Evolutionary conservation across 2,329 filamentous ascomycete species (phyloP).

Genomic region (Aspergillus tamarii): DNA sequence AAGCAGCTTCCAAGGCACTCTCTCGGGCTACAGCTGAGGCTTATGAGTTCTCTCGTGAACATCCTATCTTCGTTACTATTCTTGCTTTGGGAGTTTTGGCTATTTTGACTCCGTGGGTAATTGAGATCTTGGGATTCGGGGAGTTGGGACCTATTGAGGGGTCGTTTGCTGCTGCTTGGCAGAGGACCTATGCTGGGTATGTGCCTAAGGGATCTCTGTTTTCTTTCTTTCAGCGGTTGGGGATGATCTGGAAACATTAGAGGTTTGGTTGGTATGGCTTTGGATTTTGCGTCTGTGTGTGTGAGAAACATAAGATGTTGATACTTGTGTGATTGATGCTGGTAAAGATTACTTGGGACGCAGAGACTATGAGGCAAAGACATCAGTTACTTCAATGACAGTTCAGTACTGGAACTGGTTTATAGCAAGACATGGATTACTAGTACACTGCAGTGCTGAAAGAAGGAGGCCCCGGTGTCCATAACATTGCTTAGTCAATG

Average conservation of each 20-base stretch:
- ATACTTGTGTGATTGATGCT: too few relatives aligned
- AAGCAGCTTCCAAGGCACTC: slow-evolving; percentile 20
- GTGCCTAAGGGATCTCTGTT: slow-evolving; percentile 48
- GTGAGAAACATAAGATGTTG: too few relatives aligned
- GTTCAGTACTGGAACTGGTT: too few relatives aligned
- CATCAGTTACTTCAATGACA: too few relatives aligned
- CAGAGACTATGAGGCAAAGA: too few relatives aligned
- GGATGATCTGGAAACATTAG: slow-evolving; percentile 36
- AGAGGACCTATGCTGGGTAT: slow-evolving; percentile 41
- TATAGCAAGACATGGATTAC: too few relatives aligned
- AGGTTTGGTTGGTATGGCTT: too few relatives aligned
- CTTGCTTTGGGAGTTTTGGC: slow-evolving; percentile 31
- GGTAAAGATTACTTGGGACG: too few relatives aligned
- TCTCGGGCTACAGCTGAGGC: slow-evolving; percentile 19
- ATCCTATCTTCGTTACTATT: slow-evolving; percentile 28
- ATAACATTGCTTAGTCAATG: too few relatives aligned
- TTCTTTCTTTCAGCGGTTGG: slow-evolving; percentile 47
- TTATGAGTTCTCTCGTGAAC: slow-evolving; percentile 24
- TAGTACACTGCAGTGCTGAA: too few relatives aligned
- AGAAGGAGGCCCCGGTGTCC: too few relatives aligned
- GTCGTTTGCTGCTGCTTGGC: slow-evolving; percentile 47
- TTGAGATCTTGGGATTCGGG: slow-evolving; percentile 31
- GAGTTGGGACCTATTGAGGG: slow-evolving; percentile 30
- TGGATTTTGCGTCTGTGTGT: too few relatives aligned
- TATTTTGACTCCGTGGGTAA: slow-evolving; percentile 28